A percentile compares a stretch with the other conserved stretches of the same genome.
These are phyloP conservation scores for Syzygium grande DNA, from an alignment of 345 rosid genomes.

Conservation along the genomic window DNA sequence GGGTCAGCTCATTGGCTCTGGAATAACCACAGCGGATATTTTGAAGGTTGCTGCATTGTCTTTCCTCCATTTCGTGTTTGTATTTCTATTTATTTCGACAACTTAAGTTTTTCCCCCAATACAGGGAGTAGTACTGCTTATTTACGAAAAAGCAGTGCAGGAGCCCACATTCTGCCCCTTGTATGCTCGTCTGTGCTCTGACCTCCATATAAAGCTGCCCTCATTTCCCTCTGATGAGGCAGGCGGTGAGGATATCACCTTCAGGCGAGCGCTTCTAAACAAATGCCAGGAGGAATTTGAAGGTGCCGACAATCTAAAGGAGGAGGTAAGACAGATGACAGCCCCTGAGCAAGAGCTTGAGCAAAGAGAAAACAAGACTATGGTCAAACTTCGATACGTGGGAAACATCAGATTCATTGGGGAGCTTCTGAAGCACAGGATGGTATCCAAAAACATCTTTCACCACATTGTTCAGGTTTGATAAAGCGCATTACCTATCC, in stretches of 20 bases:
- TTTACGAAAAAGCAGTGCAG: constrained; percentile 1
- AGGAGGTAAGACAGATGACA: constrained; percentile 44
- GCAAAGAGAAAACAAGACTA: constrained; percentile 69
- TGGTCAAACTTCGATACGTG: constrained; percentile 63
- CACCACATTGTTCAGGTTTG: constrained; percentile 77
- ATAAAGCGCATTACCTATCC: not conserved
- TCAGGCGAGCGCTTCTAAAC: not conserved
- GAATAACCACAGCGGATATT: not conserved
- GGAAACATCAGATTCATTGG: constrained; percentile 91
- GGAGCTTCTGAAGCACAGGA: constrained; percentile 86
- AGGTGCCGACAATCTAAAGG: not conserved
- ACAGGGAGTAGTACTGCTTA: not conserved
- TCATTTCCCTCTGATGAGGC: not conserved
- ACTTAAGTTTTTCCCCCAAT: not conserved
- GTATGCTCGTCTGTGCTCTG: constrained; percentile 2
- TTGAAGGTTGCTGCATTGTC: not conserved
- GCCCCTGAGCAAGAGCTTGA: constrained; percentile 68
- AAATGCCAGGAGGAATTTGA: not conserved
- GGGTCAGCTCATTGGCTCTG: not conserved
- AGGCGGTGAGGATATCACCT: not conserved
- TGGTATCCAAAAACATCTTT: constrained; percentile 78
- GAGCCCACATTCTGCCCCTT: constrained; percentile 8
- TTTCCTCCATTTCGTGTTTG: not conserved
- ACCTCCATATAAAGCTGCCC: not conserved
- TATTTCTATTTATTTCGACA: not conserved